phyloP scores from a whole-genome alignment of 441 rosid species.

The Lepidium campestre region DNA sequence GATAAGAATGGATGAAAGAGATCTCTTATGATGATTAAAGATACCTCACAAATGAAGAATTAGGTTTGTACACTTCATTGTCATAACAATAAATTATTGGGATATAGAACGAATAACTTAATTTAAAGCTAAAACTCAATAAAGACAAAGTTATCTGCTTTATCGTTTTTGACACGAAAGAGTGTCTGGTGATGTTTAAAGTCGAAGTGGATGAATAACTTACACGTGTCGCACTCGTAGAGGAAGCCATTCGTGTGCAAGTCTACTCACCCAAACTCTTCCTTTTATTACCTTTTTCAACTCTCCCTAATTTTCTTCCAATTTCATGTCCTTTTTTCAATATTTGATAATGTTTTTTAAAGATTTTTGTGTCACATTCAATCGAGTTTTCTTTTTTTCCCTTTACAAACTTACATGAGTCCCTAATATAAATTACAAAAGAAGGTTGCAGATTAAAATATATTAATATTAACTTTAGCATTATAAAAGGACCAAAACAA shows the following conservation, averaged over 20 bases:
- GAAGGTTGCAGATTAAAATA: background rate
- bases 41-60: too few species aligned
- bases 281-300: background rate
- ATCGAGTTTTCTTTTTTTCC: background rate
- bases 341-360: background rate
- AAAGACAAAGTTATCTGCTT: background rate
- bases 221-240: background rate
- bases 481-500: background rate
- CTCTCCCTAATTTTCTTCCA: background rate
- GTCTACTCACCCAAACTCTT: conserved; percentile 13
- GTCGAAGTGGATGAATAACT: background rate
- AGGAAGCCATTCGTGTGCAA: conserved; percentile 11
- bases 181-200: background rate
- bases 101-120: background rate
- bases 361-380: background rate
- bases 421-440: background rate
- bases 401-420: background rate
- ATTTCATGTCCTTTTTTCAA: background rate
- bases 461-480: background rate
- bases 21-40: too few species aligned
- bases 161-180: background rate
- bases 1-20: too few species aligned
- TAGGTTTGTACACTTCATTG: too few species aligned
- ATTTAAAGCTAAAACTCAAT: background rate
- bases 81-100: too few species aligned